A percentile compares a stretch with the other conserved stretches of the same genome.
These are phyloP conservation scores for Pholiota adiposa DNA, from an alignment of 1,284 basidiomycete species.

Conservation along the genomic window DNA sequence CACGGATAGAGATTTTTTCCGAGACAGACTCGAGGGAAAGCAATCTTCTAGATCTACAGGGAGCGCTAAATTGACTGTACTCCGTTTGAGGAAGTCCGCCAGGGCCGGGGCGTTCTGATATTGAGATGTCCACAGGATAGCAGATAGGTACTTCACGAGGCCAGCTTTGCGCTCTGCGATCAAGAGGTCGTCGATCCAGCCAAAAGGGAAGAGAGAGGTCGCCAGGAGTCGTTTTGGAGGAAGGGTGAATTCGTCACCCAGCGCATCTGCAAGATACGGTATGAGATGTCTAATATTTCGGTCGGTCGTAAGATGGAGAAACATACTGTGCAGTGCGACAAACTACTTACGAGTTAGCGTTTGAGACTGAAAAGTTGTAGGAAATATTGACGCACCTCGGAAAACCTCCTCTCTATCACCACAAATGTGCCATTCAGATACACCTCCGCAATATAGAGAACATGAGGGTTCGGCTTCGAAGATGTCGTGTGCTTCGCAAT, in stretches of 20 bases:
- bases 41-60: conserved; percentile 46
- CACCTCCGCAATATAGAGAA: conserved; percentile 47
- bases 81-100: conserved; percentile 42
- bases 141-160: conserved; percentile 43
- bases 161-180: conserved; percentile 53
- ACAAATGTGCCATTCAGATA: conserved; percentile 33
- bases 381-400: conserved; percentile 40
- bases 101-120: conserved; percentile 37
- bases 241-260: conserved; percentile 39
- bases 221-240: conserved; percentile 50
- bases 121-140: conserved; percentile 35
- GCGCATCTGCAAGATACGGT: conserved; percentile 29
- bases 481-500: conserved; percentile 51
- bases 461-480: conserved; percentile 50
- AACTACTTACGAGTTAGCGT: conserved; percentile 35
- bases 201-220: conserved; percentile 47
- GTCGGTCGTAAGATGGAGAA: too few relatives aligned
- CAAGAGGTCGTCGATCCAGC: conserved; percentile 52
- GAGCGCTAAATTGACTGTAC: conserved; percentile 25
- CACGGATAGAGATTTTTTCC: conserved; percentile 41
- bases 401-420: conserved; percentile 46
- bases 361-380: neutral
- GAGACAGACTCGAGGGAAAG: conserved; percentile 47
- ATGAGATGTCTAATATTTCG: neutral
- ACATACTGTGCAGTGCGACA: conserved; percentile 37